Percentiles rank a stretch among this genome's conserved stretches.
These are phyloP conservation scores for Nigrospora oryzae DNA, from an alignment of 2,329 filamentous ascomycete species.

Conservation along the genomic window DNA sequence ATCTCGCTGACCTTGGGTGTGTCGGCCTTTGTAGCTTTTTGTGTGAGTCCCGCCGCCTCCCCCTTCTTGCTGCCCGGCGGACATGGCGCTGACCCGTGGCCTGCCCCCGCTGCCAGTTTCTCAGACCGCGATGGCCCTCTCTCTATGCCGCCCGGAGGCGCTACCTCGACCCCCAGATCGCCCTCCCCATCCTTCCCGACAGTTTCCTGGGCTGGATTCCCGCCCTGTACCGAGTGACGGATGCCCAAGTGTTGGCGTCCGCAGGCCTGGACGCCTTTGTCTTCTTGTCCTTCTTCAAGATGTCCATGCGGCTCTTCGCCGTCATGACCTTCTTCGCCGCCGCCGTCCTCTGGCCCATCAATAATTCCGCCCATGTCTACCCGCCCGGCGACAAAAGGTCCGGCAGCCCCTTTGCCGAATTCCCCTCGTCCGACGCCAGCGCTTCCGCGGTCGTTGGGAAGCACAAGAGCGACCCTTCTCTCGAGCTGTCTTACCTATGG, in stretches of 20 bases:
- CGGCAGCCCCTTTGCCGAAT: not conserved
- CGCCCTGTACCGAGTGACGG: conserved; percentile 72
- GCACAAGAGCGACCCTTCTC: not conserved
- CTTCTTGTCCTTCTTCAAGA: conserved; percentile 92
- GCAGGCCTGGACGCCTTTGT: conserved; percentile 94
- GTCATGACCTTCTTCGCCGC: conserved; percentile 75
- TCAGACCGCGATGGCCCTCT: conserved; percentile 85
- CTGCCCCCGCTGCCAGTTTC: conserved; percentile 23
- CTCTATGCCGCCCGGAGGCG: conserved; percentile 86
- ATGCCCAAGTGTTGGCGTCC: conserved; percentile 81
- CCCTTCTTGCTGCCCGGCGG: not conserved
- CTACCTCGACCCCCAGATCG: conserved; percentile 48
- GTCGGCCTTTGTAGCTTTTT: conserved; percentile 67
- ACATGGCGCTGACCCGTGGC: not conserved
- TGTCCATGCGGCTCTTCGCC: conserved; percentile 77
- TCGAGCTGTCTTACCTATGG: conserved; percentile 59
- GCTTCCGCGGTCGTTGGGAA: not conserved
- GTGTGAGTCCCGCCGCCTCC: conserved; percentile 38
- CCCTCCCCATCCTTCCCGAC: conserved; percentile 72
- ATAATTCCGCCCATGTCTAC: conserved; percentile 50
- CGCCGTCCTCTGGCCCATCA: conserved; percentile 77
- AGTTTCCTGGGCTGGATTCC: conserved; percentile 92
- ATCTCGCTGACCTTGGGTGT: conserved; percentile 64
- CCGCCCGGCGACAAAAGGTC: not conserved
- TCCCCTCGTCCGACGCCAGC: not conserved